phyloP scores from a whole-genome alignment of 2,329 filamentous ascomycete species.

The Grosmannia huntii region DNA sequence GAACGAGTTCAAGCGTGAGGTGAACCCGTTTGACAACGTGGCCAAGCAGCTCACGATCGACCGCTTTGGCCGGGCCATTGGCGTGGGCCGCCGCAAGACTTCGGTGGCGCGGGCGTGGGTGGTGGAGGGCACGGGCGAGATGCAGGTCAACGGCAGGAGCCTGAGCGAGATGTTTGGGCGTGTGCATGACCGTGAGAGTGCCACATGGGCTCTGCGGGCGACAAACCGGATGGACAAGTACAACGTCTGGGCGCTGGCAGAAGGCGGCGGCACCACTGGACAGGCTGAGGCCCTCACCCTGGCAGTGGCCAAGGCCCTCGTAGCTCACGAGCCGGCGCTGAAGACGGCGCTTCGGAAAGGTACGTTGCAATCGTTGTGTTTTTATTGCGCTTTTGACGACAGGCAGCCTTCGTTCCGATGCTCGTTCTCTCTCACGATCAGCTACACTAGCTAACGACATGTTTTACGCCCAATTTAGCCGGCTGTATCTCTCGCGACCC shows the following conservation, averaged over 20 bases:
- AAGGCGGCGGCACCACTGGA: conserved; percentile 82
- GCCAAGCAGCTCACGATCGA: conserved; percentile 57
- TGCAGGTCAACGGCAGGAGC: conserved; percentile 81
- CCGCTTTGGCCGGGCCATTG: conserved; percentile 63
- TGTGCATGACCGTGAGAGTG: conserved; percentile 87
- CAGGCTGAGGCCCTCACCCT: conserved; percentile 92
- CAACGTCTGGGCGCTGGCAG: conserved; percentile 80
- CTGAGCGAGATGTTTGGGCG: conserved; percentile 72
- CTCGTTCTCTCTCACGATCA: background rate
- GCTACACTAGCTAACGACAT: conserved; percentile 6
- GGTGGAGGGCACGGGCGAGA: conserved; percentile 85
- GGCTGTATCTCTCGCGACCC: conserved; percentile 86
- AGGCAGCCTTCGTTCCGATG: background rate
- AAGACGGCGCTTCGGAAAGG: conserved; percentile 81
- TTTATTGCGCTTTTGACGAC: no score
- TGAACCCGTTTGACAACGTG: conserved; percentile 56
- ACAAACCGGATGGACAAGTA: conserved; percentile 87
- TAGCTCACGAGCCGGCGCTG: conserved; percentile 83
- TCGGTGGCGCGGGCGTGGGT: conserved; percentile 76
- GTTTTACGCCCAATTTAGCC: conserved; percentile 38
- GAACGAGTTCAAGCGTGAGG: conserved; percentile 57
- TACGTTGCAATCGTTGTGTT: conserved; percentile 33
- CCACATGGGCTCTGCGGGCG: conserved; percentile 76
- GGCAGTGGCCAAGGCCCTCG: conserved; percentile 74
- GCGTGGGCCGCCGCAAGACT: conserved; percentile 75